phyloP scores from a whole-genome alignment of 768 basidiomycete species.

The Termitomyces sp. region DNA sequence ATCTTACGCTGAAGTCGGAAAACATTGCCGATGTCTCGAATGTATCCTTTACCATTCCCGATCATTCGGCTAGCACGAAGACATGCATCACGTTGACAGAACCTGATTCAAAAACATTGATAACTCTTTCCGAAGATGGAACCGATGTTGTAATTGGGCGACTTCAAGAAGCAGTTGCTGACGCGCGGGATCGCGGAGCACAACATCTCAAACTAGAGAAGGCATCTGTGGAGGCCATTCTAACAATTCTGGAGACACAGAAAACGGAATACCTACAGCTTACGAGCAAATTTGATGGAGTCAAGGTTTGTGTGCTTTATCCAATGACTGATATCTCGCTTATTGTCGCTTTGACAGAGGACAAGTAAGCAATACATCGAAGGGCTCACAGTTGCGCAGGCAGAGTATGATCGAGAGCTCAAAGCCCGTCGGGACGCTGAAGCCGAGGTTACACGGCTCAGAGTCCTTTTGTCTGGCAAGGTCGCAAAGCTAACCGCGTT shows the following conservation, averaged over 20 bases:
- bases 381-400: constrained; percentile 87
- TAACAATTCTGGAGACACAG: constrained; percentile 60
- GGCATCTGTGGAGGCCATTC: constrained; percentile 65
- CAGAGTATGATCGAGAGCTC: constrained; percentile 91
- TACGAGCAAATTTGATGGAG: constrained; percentile 76
- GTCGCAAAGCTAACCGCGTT: constrained; percentile 83
- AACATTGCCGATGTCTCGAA: not conserved
- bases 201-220: constrained; percentile 67
- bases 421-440: constrained; percentile 87
- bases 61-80: not conserved
- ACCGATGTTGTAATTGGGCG: constrained; percentile 42
- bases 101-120: constrained; percentile 27
- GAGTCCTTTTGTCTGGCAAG: constrained; percentile 85
- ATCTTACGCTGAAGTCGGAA: not conserved
- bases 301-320: constrained; percentile 57
- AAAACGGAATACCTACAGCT: constrained; percentile 57
- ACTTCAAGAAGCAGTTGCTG: constrained; percentile 57
- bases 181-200: constrained; percentile 54
- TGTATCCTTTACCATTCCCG: not conserved
- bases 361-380: constrained; percentile 90
- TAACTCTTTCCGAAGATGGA: constrained; percentile 27
- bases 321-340: not conserved
- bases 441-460: constrained; percentile 82
- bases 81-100: constrained; percentile 43
- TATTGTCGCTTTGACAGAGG: constrained; percentile 44